These are phyloP conservation scores for Acanthamoeba quina DNA, from an alignment of 208 protist species.

Conservation along the genomic window DNA sequence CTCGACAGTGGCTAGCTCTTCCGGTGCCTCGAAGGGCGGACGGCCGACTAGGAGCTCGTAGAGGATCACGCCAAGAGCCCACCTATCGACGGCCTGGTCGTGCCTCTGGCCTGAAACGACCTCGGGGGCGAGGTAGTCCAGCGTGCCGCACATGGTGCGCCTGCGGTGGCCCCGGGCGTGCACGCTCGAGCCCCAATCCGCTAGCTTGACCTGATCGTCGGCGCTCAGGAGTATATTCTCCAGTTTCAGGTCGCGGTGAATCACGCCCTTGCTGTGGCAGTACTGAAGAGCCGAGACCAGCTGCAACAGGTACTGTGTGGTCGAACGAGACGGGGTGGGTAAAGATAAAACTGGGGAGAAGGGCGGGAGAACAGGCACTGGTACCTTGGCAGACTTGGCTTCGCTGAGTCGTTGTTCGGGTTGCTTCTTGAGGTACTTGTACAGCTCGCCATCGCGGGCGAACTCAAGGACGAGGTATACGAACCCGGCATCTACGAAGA, in stretches of 20 bases:
- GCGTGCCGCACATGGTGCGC: constrained; percentile 93
- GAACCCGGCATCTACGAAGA: constrained; percentile 97
- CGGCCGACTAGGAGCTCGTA: constrained; percentile 97
- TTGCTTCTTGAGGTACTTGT: constrained; percentile 95
- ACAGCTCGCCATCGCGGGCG: constrained; percentile 98
- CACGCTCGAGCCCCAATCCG: constrained; percentile 99
- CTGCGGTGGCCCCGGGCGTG: constrained; percentile 93
- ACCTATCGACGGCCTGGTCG: constrained; percentile 92
- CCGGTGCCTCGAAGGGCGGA: constrained; percentile 95
- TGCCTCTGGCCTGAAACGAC: constrained; percentile 95
- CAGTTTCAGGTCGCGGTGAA: constrained; percentile 94
- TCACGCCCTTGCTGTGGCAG: constrained; percentile 97
- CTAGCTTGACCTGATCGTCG: constrained; percentile 97
- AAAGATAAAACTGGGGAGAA: background rate
- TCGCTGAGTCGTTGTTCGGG: constrained; percentile 92
- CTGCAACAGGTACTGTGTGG: constrained; percentile 77
- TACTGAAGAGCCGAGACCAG: constrained; percentile 93
- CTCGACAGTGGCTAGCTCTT: constrained; percentile 93
- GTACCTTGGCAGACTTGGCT: constrained; percentile 88
- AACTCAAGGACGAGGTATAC: constrained; percentile 99
- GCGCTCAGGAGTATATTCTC: constrained; percentile 69
- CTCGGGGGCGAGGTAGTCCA: constrained; percentile 99
- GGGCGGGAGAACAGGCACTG: background rate
- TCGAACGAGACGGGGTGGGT: background rate
- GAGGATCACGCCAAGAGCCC: constrained; percentile 97